Evolutionary conservation across 2,329 filamentous ascomycete genomes (phyloP), one percentile per base, ranked within the genome.

Genomic region (Stemphylium beticola): DNA sequence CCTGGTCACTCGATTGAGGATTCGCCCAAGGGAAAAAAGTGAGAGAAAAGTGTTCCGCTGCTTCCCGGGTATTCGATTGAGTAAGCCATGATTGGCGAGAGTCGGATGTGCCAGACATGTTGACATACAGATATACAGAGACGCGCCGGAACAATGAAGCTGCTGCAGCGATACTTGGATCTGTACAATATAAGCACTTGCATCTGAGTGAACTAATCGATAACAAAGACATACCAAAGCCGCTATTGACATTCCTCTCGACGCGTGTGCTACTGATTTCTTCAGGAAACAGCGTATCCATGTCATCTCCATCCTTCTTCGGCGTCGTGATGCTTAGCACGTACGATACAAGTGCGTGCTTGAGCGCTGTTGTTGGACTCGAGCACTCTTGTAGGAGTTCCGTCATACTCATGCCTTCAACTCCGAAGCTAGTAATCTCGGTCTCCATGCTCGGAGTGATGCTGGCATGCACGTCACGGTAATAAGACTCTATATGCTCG

Each of bases 11-110:
- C 10, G 57, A 58, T 2, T 48, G 39, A 2, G 72, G 72, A 44
- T 72, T 68, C 4, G 69, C 68, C 72, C 72, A 74, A 1, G 71
- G 69, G 42, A 74, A 74, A 57, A 74, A 74, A 0, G 68, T 67
- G 4, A 74, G 60, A 4, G 65, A 60, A 55, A 74, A 74, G 52
- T 71, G 67, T 44, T 72, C 68, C 1, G 72, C 71, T n/a, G 69
- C 68, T 63, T 73, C 69, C 32, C 65, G 66, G 9, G 68, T 64
- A n/a, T 62, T 57, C 10, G 67, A 64, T 24, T 61, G 49, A 29
- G 54, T 17, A 46, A 37, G 29, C 34, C 42, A 56, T 9, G 40
- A 55, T 44, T 22, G 46, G 24, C 31, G 56, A 5, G 29, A 51
- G 39, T 32, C 42, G 29, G 31, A 45, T 33, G 15, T 26, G 34